Conservation (phyloP, 768 basidiomycete species). For the Phaffia australis region DNA sequence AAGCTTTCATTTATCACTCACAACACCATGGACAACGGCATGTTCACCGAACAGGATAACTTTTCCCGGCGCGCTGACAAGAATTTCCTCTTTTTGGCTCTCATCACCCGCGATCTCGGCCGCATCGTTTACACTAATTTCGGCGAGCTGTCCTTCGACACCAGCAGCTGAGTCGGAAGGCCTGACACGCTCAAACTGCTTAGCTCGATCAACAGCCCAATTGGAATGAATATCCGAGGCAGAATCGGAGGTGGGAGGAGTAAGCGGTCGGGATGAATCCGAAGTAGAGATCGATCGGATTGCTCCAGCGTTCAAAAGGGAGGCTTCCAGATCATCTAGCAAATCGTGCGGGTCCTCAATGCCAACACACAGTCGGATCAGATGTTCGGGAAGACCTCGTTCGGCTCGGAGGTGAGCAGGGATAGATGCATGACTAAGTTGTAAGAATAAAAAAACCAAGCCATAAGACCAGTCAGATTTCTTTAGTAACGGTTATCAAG, state of each 20-base stretch:
- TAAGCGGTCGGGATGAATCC: conserved; percentile 29
- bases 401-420: conserved; percentile 90
- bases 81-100: conserved; percentile 33
- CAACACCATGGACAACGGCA: conserved; percentile 93
- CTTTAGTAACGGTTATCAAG: not conserved
- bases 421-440: conserved; percentile 81
- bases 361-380: conserved; percentile 94
- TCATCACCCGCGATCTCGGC: conserved; percentile 27
- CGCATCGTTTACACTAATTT: conserved; percentile 3
- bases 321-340: conserved; percentile 86
- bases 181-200: conserved; percentile 30
- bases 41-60: conserved; percentile 98
- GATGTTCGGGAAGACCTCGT: conserved; percentile 93
- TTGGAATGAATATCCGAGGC: conserved; percentile 30
- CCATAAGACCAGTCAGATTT: not conserved
- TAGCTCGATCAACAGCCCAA: conserved; percentile 36
- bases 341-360: conserved; percentile 92
- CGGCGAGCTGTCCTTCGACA: conserved; percentile 2
- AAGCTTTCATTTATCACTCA: conserved; percentile 43
- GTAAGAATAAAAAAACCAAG: not conserved
- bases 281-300: conserved; percentile 41
- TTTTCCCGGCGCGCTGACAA: conserved; percentile 93
- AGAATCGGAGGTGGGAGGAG: conserved; percentile 25
- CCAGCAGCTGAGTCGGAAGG: conserved; percentile 14
- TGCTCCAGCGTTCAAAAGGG: conserved; percentile 82